Conservation (phyloP, 108 stramenopile species). For the Mayamaea pseudoterrestris region DNA sequence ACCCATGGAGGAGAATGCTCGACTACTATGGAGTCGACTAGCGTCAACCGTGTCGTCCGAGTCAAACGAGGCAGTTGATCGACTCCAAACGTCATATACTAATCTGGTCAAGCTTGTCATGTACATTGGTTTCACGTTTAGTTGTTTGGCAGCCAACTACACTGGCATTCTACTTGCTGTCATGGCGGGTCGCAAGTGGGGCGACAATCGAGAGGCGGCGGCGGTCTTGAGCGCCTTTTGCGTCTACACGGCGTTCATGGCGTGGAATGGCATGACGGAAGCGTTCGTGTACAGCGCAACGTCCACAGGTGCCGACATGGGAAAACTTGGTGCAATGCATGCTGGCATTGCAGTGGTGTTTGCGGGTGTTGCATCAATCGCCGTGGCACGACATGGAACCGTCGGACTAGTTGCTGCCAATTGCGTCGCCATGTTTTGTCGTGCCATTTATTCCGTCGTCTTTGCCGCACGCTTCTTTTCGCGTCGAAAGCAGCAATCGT, state of each 20-base stretch:
- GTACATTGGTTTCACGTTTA: constrained; percentile 66
- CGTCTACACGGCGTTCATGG: constrained; percentile 84
- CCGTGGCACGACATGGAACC: constrained; percentile 41
- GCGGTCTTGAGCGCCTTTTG: constrained; percentile 75
- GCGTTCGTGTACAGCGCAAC: constrained; percentile 85
- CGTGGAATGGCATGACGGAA: constrained; percentile 90
- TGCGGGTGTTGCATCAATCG: constrained; percentile 42
- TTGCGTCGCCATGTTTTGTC: constrained; percentile 57
- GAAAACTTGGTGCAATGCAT: constrained; percentile 46
- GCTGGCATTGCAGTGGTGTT: constrained; percentile 53
- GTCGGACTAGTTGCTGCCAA: constrained; percentile 69
- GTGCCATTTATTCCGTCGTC: constrained; percentile 51
- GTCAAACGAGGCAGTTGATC: constrained; percentile 1
- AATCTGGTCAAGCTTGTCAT: constrained; percentile 51
- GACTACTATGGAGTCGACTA: constrained; percentile 63
- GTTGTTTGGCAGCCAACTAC: constrained; percentile 61
- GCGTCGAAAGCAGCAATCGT: not conserved
- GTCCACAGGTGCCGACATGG: constrained; percentile 41
- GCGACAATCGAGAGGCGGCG: constrained; percentile 52
- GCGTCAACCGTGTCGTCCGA: not conserved
- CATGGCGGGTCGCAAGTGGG: constrained; percentile 65
- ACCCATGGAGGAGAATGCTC: constrained; percentile 81
- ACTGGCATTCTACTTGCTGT: constrained; percentile 53
- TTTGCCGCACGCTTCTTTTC: constrained; percentile 55
- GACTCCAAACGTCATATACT: constrained; percentile 33